These are phyloP conservation scores for Lactarius pseudohatsudake DNA, from an alignment of 768 basidiomycete species.

Conservation along the genomic window DNA sequence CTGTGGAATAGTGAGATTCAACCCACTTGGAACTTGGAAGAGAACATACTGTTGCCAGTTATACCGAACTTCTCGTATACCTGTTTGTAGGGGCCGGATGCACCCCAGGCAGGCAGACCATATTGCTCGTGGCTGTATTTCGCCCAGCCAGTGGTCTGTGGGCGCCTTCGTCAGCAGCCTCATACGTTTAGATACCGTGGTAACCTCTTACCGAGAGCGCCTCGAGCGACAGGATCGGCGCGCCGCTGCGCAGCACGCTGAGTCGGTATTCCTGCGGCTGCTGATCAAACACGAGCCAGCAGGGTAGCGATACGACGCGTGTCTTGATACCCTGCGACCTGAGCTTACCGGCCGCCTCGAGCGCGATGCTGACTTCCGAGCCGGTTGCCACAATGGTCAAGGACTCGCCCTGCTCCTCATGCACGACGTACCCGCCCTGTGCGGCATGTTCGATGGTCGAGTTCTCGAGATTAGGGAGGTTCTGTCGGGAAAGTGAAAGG, in stretches of 20 bases:
- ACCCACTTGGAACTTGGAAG: constrained; percentile 4
- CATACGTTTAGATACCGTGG: background rate
- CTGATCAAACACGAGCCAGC: constrained; percentile 84
- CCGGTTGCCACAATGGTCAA: constrained; percentile 89
- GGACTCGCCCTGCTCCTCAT: constrained; percentile 77
- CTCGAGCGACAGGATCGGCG: constrained; percentile 87
- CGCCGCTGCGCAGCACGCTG: constrained; percentile 83
- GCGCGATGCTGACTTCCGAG: constrained; percentile 83
- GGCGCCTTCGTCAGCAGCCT: constrained; percentile 19
- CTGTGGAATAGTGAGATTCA: constrained; percentile 39
- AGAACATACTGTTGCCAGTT: constrained; percentile 64
- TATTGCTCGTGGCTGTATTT: constrained; percentile 91
- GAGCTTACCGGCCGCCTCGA: constrained; percentile 84
- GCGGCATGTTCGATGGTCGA: constrained; percentile 81
- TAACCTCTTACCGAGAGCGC: constrained; percentile 56
- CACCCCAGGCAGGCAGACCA: constrained; percentile 75
- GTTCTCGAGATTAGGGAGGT: constrained; percentile 88
- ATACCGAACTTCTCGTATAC: constrained; percentile 91
- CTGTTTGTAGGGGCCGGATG: constrained; percentile 86
- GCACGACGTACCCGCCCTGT: constrained; percentile 87
- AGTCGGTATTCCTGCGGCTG: constrained; percentile 79
- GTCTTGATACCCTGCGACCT: constrained; percentile 74
- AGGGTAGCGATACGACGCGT: constrained; percentile 85
- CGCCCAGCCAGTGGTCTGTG: constrained; percentile 74
- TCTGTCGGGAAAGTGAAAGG: constrained; percentile 81